Evolutionary conservation across 2,329 filamentous ascomycete genomes (phyloP).

Genomic region (Sodiomyces alkalinus): DNA sequence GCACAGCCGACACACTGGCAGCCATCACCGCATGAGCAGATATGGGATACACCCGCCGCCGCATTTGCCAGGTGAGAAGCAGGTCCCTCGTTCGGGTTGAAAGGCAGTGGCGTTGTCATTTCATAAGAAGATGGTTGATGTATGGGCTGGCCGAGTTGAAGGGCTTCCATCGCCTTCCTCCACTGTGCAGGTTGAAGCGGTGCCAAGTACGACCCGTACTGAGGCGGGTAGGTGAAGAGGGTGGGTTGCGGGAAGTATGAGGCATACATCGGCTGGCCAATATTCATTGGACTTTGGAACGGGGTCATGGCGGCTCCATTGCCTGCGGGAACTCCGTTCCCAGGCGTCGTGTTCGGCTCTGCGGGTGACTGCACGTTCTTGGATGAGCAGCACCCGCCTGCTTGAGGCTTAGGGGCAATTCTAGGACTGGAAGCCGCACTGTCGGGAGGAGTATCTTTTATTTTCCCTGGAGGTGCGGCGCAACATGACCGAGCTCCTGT

Average conservation of each 20-base stretch:
- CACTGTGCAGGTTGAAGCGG: constrained; percentile 39
- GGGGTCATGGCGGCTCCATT: constrained; percentile 15
- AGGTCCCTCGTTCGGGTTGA: too few relatives aligned
- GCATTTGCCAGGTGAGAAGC: not conserved
- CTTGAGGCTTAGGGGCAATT: constrained; percentile 7
- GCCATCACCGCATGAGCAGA: constrained; percentile 47
- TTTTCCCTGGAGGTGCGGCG: constrained; percentile 6
- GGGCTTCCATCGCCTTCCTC: constrained; percentile 28
- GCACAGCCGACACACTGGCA: constrained; percentile 56
- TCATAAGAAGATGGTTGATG: constrained; percentile 10
- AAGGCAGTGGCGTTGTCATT: constrained; percentile 4
- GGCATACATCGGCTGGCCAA: constrained; percentile 23
- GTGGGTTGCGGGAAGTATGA: constrained; percentile 26
- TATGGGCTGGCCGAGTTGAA: constrained; percentile 20
- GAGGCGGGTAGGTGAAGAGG: constrained; percentile 36
- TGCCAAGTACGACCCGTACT: constrained; percentile 38
- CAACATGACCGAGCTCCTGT: constrained; percentile 13
- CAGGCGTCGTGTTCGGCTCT: constrained; percentile 1
- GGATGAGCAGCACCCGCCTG: constrained; percentile 21
- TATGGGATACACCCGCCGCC: constrained; percentile 16
- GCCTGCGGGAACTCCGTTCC: constrained; percentile 11
- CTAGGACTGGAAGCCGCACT: constrained; percentile 7
- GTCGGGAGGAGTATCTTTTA: constrained; percentile 4
- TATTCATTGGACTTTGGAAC: constrained; percentile 18
- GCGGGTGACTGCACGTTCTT: constrained; percentile 9